Base-by-base conservation (phyloP, 139 green algal species). In the Auxenochlorella pyrenoidosa region DNA sequence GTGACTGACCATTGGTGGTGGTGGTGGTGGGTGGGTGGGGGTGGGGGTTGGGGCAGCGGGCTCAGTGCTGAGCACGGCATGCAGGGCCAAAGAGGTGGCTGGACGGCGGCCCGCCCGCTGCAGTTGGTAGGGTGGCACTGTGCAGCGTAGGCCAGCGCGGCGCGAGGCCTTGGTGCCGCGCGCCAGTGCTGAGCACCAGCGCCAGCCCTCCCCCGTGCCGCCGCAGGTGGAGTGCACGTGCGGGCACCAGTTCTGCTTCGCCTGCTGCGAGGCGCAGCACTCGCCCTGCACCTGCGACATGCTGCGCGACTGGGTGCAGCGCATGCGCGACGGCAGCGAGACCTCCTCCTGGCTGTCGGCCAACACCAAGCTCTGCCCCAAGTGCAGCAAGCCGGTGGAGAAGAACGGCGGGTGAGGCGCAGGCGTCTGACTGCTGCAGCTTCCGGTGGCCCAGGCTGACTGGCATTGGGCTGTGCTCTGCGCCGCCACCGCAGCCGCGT, bases 241-340 rank as follows among this genome's bases (percentile, higher is more conserved):
- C 84, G 91, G 95, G 38, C 82, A 91, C 13, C 72, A 90, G 34
- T 98, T 98, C 86, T 98, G 96, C 90, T 98, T 98, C 91, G 95
- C 93, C 47, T 98, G 96, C 90, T 82, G 90, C 21, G 73, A 89
- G 22, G 92, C 93, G 54, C 92, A 96, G 28, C 96, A 99, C 91
- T 96, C 93, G 5, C 96, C 96, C 16, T 96, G 93, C 87, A 97
- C 96, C 68, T 99, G 96, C 89, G 75, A 93, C 19, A 99, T 98
- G 95, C 92, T 97, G 89, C 88, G 86, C 38, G 87, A 92, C 65
- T 99, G 96, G 96, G 87, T 95, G 82, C 79, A 95, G 85, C 98
- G 98, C 91, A 94, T 91, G 75, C 90, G 86, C 40, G 96, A 95
- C 58, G 96, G 98, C 89, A 97, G 90, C 77, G 97, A 99, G 73